Evolutionary conservation across 2,329 filamentous ascomycete species (phyloP).

Genomic region (Aureobasidium leucospermi): DNA sequence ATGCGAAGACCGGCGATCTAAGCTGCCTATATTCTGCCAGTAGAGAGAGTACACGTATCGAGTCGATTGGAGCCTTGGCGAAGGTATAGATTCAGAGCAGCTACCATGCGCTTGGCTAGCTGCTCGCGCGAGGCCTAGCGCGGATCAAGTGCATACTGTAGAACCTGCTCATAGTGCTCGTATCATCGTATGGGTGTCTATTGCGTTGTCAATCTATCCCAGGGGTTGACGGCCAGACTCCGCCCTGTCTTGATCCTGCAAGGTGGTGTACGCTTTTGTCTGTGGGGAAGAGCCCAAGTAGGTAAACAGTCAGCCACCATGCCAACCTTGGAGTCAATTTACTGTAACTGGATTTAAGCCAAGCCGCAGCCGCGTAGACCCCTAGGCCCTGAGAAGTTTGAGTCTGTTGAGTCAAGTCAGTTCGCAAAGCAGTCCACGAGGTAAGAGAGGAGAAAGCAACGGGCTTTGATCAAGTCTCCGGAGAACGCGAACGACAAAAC

Average conservation of each 20-base stretch:
- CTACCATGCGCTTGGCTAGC: not conserved
- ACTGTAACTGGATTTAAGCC: not conserved
- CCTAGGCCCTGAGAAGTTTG: not conserved
- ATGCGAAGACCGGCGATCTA: not conserved
- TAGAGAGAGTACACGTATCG: not conserved
- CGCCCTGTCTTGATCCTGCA: not conserved
- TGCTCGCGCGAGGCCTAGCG: not conserved
- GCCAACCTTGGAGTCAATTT: not conserved
- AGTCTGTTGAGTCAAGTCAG: not conserved
- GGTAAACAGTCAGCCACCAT: conserved; percentile 5
- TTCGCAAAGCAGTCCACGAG: not conserved
- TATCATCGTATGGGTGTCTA: not conserved
- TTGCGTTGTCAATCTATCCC: not conserved
- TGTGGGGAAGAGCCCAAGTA: not conserved
- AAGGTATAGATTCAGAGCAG: not conserved
- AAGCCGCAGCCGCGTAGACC: not conserved
- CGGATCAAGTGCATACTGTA: not conserved
- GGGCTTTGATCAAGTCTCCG: not conserved
- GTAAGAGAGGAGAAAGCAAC: not conserved
- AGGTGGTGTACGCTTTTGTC: not conserved
- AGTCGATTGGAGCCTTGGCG: not conserved
- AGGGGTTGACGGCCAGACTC: not conserved
- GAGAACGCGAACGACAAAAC: not conserved
- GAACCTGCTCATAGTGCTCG: not conserved
- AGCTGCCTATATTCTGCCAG: not conserved